Conservation (phyloP, 352 stramenopile genomes). For the Sclerospora graminicola region DNA sequence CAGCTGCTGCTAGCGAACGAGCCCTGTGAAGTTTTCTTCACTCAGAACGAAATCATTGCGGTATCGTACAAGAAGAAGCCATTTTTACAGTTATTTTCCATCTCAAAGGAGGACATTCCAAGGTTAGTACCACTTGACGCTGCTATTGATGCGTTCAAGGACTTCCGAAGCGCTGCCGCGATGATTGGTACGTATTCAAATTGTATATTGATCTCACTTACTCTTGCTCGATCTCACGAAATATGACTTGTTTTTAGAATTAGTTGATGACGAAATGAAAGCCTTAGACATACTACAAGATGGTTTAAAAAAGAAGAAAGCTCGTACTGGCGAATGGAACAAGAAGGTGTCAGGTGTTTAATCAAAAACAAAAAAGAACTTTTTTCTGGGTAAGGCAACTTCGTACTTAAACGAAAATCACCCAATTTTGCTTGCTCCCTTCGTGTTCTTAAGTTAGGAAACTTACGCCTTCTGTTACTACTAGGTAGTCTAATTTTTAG, state of each 20-base stretch:
- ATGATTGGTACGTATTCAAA: slow-evolving; percentile 36
- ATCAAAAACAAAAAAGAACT: slow-evolving; percentile 9
- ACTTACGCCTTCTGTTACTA: too few relatives aligned
- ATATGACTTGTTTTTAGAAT: slow-evolving; percentile 19
- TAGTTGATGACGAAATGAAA: slow-evolving; percentile 36
- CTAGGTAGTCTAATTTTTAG: too few relatives aligned
- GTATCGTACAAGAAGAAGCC: slow-evolving; percentile 55
- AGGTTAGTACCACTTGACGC: slow-evolving; percentile 10
- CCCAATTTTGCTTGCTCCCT: too few relatives aligned
- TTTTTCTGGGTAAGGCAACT: background rate
- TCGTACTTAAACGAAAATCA: too few relatives aligned
- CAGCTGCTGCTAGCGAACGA: slow-evolving; percentile 30
- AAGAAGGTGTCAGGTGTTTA: slow-evolving; percentile 21
- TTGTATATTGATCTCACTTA: slow-evolving; percentile 2
- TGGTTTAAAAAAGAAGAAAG: slow-evolving; percentile 77
- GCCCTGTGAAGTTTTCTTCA: slow-evolving; percentile 42
- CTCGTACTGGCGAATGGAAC: slow-evolving; percentile 40
- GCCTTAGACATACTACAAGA: slow-evolving; percentile 48
- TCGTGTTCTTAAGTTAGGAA: too few relatives aligned
- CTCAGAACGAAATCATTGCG: slow-evolving; percentile 26
- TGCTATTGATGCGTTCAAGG: slow-evolving; percentile 19
- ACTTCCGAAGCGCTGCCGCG: slow-evolving; percentile 34
- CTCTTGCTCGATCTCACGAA: slow-evolving; percentile 3
- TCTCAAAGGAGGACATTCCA: slow-evolving; percentile 20
- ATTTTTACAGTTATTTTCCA: slow-evolving; percentile 47